phyloP scores from a whole-genome alignment of 805 yeast genomes.

The Sugiyamaella mastotermitis region DNA sequence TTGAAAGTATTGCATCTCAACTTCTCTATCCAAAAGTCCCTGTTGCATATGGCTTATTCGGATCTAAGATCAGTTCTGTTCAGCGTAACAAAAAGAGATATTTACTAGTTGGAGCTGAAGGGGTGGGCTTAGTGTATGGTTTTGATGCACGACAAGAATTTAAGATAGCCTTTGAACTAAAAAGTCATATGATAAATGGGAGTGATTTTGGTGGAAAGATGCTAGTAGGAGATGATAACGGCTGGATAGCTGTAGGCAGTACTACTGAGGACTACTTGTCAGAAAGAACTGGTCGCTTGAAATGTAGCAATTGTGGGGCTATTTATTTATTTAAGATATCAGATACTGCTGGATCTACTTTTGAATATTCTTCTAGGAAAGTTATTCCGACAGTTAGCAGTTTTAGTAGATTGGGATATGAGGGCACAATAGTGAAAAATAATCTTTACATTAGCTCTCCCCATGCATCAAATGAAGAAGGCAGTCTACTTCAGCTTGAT shows the following conservation, averaged over 20 bases:
- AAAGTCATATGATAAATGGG: slow-evolving; percentile 10
- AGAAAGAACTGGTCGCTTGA: slow-evolving; percentile 8
- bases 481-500: slow-evolving; percentile 41
- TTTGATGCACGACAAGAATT: slow-evolving; percentile 24
- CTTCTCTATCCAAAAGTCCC: slow-evolving; percentile 17
- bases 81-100: slow-evolving; percentile 8
- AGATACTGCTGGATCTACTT: neutral
- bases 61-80: slow-evolving; percentile 30
- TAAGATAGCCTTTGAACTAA: slow-evolving; percentile 15
- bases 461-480: slow-evolving; percentile 35
- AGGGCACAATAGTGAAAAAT: slow-evolving; percentile 23
- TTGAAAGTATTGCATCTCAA: slow-evolving; percentile 11
- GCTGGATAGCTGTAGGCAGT: slow-evolving; percentile 29
- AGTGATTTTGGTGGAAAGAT: slow-evolving; percentile 26
- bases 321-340: slow-evolving; percentile 27
- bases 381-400: too few relatives aligned
- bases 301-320: slow-evolving; percentile 37
- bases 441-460: slow-evolving; percentile 39
- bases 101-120: slow-evolving; percentile 35
- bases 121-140: slow-evolving; percentile 35
- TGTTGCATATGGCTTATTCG: slow-evolving; percentile 42
- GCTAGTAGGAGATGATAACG: slow-evolving; percentile 19
- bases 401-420: slow-evolving; percentile 32
- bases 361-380: slow-evolving; percentile 5
- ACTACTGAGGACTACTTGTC: slow-evolving; percentile 26